Base-by-base conservation (phyloP, 805 yeast species). In the Starmerella roubikii region DNA sequence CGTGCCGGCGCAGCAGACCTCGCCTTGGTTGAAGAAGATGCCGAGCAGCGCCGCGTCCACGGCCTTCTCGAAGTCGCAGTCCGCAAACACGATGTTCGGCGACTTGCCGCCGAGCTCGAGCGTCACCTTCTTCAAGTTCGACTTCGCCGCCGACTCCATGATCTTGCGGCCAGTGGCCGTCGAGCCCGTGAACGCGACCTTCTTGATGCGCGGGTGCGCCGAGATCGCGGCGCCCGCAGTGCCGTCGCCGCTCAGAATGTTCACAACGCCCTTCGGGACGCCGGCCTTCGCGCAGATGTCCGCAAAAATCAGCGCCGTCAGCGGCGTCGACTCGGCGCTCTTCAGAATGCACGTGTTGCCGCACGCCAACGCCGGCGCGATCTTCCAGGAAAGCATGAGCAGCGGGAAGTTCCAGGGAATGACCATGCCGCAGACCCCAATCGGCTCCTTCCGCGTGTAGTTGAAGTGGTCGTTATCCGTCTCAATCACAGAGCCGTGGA, bases 91-190 rank as follows among this genome's bases (percentile, higher is more conserved):
- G 49, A 86, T 74, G 59, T 79, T 77, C 52, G 96, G 94, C 19
- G 94, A 83, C 66, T 86, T 86, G 57, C 97, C 97, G 56, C 97
- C 97, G 51, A 84, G 74, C 66, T 86, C 97, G 56, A 86, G 69
- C 32, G 95, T 85, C 45, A 86, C 83, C 59, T 79, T 81, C 68
- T 85, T 84, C 63, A 86, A 67, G 61, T 74, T 74, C 24, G 58
- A 50, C 31, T 48, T 42, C 40, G 80, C 78, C 44, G 93, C 88
- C 45, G 71, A 67, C 60, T 69, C 71, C 77, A 81, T 78, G 55
- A 86, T 78, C 51, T 62, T 62, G 59, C 77, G 76, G 56, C 96
- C 97, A 41, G 85, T 78, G 33, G 78, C 82, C 34, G 94, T 84
- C 28, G 94, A 84, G 47, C 96, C 96, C 40, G 96, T 85, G 65